Evolutionary conservation across 139 green algal genomes (phyloP), one percentile per base, ranked within the genome.

Genomic region (Picochlorum sp.): DNA sequence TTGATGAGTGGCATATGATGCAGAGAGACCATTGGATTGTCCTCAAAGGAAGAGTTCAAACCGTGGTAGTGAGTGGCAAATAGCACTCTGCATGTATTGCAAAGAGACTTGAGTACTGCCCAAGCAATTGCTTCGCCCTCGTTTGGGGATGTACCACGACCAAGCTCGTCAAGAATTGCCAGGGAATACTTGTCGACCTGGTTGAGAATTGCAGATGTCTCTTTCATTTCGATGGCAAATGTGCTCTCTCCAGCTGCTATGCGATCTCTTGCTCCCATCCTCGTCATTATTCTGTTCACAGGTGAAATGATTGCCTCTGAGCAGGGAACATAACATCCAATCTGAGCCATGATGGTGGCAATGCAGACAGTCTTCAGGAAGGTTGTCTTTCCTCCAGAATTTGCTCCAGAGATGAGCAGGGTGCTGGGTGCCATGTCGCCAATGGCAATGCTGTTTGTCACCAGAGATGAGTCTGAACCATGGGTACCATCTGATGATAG

Each of bases 31-130:
- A 41, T 41, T 8, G 20, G 20, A 15, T 16, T n/a, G 15, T 61
- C 14, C 6, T 37, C 44, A 4, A 58, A 44, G 37, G 72, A 41
- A 11, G 16, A 21, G 4, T 69, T 84, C 11, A 96, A 78, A 58
- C 84, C 82, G 37, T 91, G 86, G 75, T 95, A 96, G 78, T 97
- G 91, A 2, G 91, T 41, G 7, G 34, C 34, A 41, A 41, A 41
- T 8, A 41, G 8, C 8, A 41, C 34, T 8, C 34, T 41, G 34
- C 34, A 41, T 41, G 34, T 41, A 11, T 97, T 28, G 90, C 87
- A 70, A 97, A 97, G 16, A 97, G 78, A 16, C 68, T 70, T 2
- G 86, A 74, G 72, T 69, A 76, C 84, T 11, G 84, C 85, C 2
- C 64, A 49, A 21, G 88, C 88, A 30, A 95, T 90, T 26, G 85